phyloP scores from a whole-genome alignment of 2,329 filamentous ascomycete genomes.

The Ophiocordyceps camponoti-floridani region DNA sequence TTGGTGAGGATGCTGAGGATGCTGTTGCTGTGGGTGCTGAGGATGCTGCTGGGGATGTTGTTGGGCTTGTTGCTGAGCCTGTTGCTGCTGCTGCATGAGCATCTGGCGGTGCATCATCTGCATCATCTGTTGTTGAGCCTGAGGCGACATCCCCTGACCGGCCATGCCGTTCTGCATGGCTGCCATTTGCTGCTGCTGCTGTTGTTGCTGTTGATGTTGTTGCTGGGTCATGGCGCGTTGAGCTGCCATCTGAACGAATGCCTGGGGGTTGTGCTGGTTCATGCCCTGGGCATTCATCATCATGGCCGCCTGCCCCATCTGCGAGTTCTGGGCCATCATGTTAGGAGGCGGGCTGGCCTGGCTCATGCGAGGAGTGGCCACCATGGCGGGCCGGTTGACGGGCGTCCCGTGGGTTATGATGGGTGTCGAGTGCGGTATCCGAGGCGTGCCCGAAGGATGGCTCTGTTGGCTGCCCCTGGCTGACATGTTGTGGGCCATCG shows the following conservation, averaged over 20 bases:
- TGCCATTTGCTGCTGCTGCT: constrained; percentile 25
- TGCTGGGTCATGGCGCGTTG: constrained; percentile 27
- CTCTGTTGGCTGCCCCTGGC: constrained; percentile 49
- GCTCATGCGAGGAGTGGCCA: constrained; percentile 41
- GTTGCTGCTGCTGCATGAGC: constrained; percentile 20
- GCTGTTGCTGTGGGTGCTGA: constrained; percentile 12
- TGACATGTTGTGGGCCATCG: constrained; percentile 45
- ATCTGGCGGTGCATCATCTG: constrained; percentile 19
- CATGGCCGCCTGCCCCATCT: constrained; percentile 29
- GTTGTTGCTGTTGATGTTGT: constrained; percentile 25
- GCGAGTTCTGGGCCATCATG: constrained; percentile 39
- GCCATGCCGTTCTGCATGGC: constrained; percentile 21
- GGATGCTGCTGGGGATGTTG: constrained; percentile 9
- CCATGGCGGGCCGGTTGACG: constrained; percentile 30
- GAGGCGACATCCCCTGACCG: constrained; percentile 15
- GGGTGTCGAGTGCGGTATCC: constrained; percentile 42
- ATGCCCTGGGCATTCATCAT: constrained; percentile 32
- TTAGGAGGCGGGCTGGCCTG: constrained; percentile 43
- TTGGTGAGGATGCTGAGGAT: constrained; percentile 11
- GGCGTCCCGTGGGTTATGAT: constrained; percentile 43
- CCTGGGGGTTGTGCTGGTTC: constrained; percentile 18
- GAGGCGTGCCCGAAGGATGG: constrained; percentile 43
- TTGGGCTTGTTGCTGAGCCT: constrained; percentile 13
- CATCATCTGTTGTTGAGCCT: constrained; percentile 20
- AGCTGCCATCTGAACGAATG: constrained; percentile 26